These are phyloP conservation scores for Tritrichomonas foetus DNA, from an alignment of 208 protist species.

Conservation along the genomic window DNA sequence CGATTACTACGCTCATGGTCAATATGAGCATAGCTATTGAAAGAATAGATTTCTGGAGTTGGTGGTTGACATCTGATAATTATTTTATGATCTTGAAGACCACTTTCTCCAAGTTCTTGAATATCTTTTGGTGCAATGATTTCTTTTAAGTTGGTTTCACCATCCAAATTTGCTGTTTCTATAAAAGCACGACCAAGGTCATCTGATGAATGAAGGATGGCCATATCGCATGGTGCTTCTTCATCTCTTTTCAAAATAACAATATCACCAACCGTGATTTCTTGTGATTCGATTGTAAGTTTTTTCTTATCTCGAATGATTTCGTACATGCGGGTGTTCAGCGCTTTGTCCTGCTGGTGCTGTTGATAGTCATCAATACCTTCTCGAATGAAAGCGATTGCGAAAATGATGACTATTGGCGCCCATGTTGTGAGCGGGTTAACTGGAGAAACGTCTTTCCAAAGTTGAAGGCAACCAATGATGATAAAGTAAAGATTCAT, in stretches of 20 bases:
- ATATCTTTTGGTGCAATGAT: not conserved
- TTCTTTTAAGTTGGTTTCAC: conserved; percentile 38
- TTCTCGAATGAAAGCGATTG: conserved; percentile 40
- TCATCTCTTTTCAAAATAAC: conserved; percentile 40
- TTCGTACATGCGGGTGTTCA: conserved; percentile 69
- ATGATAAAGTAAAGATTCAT: conserved; percentile 49
- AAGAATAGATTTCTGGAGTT: conserved; percentile 71
- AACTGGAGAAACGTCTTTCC: conserved; percentile 31
- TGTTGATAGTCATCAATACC: conserved; percentile 75
- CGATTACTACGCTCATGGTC: not conserved
- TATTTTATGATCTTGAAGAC: conserved; percentile 41
- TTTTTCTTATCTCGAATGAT: conserved; percentile 61
- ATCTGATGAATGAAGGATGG: not conserved
- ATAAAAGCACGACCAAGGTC: conserved; percentile 26
- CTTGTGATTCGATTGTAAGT: conserved; percentile 75
- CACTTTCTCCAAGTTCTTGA: not conserved
- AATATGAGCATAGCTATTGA: conserved; percentile 61
- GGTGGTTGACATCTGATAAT: conserved; percentile 66
- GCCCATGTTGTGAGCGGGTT: conserved; percentile 47
- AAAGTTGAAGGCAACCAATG: conserved; percentile 40
- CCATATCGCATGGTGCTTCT: conserved; percentile 38
- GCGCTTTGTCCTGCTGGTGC: conserved; percentile 70
- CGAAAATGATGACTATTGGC: conserved; percentile 45
- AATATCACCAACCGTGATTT: conserved; percentile 59
- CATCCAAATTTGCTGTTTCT: conserved; percentile 49